Evolutionary conservation across 495 filamentous ascomycete genomes (phyloP).

Genomic region (Penicillium crystallinum): DNA sequence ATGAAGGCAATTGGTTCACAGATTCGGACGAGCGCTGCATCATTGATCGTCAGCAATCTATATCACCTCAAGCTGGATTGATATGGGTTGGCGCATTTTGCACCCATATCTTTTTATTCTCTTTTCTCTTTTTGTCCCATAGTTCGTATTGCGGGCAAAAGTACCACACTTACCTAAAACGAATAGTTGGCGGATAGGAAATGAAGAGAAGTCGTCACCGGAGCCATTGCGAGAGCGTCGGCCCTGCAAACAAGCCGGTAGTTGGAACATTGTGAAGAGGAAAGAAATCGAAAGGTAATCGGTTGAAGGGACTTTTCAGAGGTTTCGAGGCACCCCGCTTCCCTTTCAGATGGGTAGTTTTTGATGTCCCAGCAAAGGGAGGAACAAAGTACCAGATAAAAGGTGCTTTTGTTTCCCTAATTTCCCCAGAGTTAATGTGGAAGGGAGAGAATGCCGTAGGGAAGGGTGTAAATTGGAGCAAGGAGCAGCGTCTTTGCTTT

Average conservation of each 20-base stretch:
- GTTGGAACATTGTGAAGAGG: slow-evolving; percentile 33
- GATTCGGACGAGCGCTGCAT: slow-evolving; percentile 80
- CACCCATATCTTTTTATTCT: not conserved
- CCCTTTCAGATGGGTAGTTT: slow-evolving; percentile 7
- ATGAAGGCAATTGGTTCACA: slow-evolving; percentile 99
- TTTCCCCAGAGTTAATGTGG: slow-evolving; percentile 25
- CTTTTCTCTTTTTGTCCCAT: not conserved
- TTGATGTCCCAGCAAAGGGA: slow-evolving; percentile 2
- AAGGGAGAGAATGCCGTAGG: slow-evolving; percentile 23
- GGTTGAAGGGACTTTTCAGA: slow-evolving; percentile 1
- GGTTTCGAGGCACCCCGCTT: slow-evolving; percentile 15
- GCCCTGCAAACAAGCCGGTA: slow-evolving; percentile 33
- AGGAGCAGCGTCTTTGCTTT: slow-evolving; percentile 18
- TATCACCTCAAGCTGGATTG: not conserved
- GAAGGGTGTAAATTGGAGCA: slow-evolving; percentile 13
- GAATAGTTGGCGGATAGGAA: slow-evolving; percentile 61
- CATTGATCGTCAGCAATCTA: slow-evolving; percentile 32
- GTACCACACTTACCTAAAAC: slow-evolving; percentile 57
- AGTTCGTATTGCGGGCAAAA: slow-evolving; percentile 24
- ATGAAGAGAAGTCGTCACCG: slow-evolving; percentile 33
- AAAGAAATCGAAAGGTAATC: no score
- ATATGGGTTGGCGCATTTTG: not conserved
- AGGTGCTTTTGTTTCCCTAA: slow-evolving; percentile 24
- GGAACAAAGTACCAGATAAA: slow-evolving; percentile 21
- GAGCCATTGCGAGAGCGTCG: slow-evolving; percentile 29